Conservation (phyloP, 139 green algal species). For the Nannochloris sp. region DNA sequence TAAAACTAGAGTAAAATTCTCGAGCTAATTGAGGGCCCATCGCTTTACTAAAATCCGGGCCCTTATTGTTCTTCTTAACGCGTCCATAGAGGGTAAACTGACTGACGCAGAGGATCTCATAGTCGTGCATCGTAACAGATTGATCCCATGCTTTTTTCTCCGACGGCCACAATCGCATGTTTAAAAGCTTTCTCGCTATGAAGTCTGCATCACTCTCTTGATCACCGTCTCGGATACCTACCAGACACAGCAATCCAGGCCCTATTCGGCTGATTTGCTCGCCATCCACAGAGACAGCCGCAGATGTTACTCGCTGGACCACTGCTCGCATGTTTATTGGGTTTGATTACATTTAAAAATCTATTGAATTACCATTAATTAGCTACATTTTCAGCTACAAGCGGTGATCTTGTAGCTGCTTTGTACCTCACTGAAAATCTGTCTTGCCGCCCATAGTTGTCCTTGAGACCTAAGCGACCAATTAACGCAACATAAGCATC, state of each 20-base stretch:
- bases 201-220: slow-evolving; percentile 37
- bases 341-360: neutral
- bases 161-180: slow-evolving; percentile 46
- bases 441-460: slow-evolving; percentile 42
- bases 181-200: slow-evolving; percentile 28
- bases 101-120: slow-evolving; percentile 56
- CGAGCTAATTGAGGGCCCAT: slow-evolving; percentile 48
- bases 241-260: slow-evolving; percentile 49
- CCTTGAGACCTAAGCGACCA: slow-evolving; percentile 38
- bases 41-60: slow-evolving; percentile 63
- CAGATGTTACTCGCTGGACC: slow-evolving; percentile 29
- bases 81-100: slow-evolving; percentile 74
- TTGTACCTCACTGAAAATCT: slow-evolving; percentile 4
- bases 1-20: slow-evolving; percentile 45
- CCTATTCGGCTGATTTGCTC: slow-evolving; percentile 45
- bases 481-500: slow-evolving; percentile 41
- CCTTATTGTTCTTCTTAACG: slow-evolving; percentile 61
- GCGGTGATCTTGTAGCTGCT: too few species aligned
- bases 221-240: slow-evolving; percentile 43
- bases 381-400: too few species aligned
- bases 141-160: slow-evolving; percentile 45
- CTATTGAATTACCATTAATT: too few species aligned
- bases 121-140: slow-evolving; percentile 31
- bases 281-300: slow-evolving; percentile 41
- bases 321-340: slow-evolving; percentile 16